Base-by-base conservation (phyloP, 1,139 yeast genomes). In the Yamadazyma dushanensis region DNA sequence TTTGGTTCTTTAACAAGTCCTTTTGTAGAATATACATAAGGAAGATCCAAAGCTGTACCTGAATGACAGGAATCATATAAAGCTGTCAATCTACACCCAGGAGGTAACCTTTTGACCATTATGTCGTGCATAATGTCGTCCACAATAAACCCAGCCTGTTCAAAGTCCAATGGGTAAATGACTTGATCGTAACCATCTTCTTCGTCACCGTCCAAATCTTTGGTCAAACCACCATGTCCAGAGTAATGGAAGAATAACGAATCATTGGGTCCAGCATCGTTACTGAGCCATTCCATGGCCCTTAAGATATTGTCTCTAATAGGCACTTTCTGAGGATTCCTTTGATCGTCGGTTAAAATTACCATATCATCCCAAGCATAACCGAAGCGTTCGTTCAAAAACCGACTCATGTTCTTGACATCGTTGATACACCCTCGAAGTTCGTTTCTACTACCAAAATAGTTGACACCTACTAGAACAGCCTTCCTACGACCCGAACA, bases 41-140 rank as follows among this genome's bases (percentile, higher is more conserved):
- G 97, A 46, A 90, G 66, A 59, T 90, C 97, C 53, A 90, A 64
- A 1, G 81, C 95, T 3, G 96, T 83, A 19, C 97, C 97, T 2
- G 96, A 86, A 57, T 90, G 97, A 57, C 97, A 90, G 15, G 95
- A 83, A 63, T 90, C 97, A 54, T 81, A 89, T 47, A 90, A 66
- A 0, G 95, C 95, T 2, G 97, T 90, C 45, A 90, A 71, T 46
- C 95, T 74, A 39, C 89, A 87, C 29, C 97, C 97, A 1, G 83
- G 77, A 19, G 82, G 87, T 47, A 90, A 71, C 0, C 88, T 78
- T 44, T 70, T 72, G 17, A 90, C 96, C 80, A 90, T 70, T 36
- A 84, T 76, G 35, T 75, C 86, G 57, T 90, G 96, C 76, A 90
- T 76, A 23, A 78, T 76, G 60, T 90, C 97, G 58, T 90, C 97